Conservation (phyloP, 148 eudicot species). For the Chenopodium quinoa region DNA sequence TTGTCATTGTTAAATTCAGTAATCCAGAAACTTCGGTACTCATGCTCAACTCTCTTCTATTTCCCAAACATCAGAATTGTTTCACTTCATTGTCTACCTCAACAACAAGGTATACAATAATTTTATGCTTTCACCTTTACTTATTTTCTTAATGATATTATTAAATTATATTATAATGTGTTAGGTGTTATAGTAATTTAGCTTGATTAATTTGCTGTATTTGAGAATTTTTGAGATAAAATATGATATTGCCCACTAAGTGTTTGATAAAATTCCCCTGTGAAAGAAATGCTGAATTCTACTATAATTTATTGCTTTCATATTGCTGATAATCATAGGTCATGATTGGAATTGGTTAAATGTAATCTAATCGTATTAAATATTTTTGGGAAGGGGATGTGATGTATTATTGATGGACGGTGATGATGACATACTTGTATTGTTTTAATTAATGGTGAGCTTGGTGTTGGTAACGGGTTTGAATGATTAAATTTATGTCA, state of each 20-base stretch:
- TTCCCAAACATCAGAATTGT: not conserved
- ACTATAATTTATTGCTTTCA: not conserved
- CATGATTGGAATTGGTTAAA: not conserved
- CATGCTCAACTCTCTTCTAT: no score
- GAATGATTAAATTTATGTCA: not conserved
- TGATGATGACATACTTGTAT: not conserved
- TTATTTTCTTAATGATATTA: no score
- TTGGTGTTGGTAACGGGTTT: not conserved
- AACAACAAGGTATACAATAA: not conserved
- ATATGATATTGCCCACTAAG: not conserved
- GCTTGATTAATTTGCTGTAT: no score
- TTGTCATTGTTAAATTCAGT: no score
- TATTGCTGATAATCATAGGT: not conserved
- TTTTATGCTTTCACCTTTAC: not conserved
- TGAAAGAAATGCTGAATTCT: not conserved
- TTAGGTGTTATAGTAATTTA: no score
- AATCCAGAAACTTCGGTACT: no score
- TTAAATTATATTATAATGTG: no score
- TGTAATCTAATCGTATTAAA: not conserved
- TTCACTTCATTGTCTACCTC: not conserved
- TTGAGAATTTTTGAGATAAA: no score
- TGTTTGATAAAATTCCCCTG: not conserved
- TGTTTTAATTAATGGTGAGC: not conserved
- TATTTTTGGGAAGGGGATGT: not conserved
- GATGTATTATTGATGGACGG: constrained; percentile 3